Conservation (phyloP, 371 early-diverging fungal genomes). For the Saksenaea oblongispora region DNA sequence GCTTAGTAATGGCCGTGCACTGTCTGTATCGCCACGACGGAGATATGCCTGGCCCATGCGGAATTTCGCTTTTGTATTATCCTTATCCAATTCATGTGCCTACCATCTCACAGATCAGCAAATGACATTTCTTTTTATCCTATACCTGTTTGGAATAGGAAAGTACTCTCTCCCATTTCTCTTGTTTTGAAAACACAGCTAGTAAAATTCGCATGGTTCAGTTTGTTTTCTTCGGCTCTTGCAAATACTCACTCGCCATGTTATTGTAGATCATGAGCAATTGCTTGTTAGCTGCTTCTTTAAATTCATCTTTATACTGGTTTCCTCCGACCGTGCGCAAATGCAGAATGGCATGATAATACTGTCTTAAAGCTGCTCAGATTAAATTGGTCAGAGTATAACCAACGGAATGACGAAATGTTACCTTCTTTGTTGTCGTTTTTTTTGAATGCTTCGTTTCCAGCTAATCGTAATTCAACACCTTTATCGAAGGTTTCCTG, state of each 20-base stretch:
- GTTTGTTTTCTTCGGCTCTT: not conserved
- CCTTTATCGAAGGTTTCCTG: slow-evolving; percentile 40
- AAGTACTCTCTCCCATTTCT: slow-evolving; percentile 44
- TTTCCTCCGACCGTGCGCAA: slow-evolving; percentile 40
- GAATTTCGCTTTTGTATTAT: slow-evolving; percentile 40
- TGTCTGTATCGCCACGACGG: slow-evolving; percentile 27
- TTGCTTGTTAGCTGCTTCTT: slow-evolving; percentile 25
- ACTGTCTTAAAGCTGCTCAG: slow-evolving; percentile 30
- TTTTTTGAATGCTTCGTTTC: slow-evolving; percentile 38
- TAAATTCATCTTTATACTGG: slow-evolving; percentile 22
- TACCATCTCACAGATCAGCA: slow-evolving; percentile 1
- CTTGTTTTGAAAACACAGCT: slow-evolving; percentile 42
- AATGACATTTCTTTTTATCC: not conserved
- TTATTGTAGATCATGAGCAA: slow-evolving; percentile 48
- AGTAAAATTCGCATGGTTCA: not conserved
- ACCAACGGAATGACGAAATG: not conserved
- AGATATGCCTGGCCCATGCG: slow-evolving; percentile 44
- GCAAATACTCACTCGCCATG: slow-evolving; percentile 28
- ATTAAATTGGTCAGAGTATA: not conserved
- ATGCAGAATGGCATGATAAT: slow-evolving; percentile 41
- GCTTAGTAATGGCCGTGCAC: slow-evolving; percentile 26
- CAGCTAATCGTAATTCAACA: slow-evolving; percentile 34
- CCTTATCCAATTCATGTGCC: slow-evolving; percentile 29
- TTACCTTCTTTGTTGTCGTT: slow-evolving; percentile 34
- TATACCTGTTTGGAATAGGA: slow-evolving; percentile 34